phyloP scores from a whole-genome alignment of 768 basidiomycete genomes.

The Phaffia tasmanica region DNA sequence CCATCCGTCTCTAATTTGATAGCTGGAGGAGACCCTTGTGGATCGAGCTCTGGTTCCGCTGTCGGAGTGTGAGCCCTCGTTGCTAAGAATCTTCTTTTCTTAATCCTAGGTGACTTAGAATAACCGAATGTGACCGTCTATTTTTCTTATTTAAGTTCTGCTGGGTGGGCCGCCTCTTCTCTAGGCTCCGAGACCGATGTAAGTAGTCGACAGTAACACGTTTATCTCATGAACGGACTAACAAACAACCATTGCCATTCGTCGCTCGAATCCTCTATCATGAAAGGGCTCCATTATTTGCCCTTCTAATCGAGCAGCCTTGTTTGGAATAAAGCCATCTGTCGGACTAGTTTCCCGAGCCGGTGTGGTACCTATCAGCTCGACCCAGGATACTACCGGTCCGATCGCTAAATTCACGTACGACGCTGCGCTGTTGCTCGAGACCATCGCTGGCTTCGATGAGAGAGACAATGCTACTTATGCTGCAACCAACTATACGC shows the following conservation, averaged over 20 bases:
- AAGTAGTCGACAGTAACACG: constrained; percentile 22
- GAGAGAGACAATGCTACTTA: constrained; percentile 21
- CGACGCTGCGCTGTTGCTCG: constrained; percentile 26
- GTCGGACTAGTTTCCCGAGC: constrained; percentile 26
- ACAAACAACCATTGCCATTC: not conserved
- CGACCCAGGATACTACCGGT: constrained; percentile 19
- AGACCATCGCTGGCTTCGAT: constrained; percentile 28
- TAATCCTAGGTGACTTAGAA: not conserved
- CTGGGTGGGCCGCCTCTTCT: constrained; percentile 30
- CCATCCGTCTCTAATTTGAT: no score
- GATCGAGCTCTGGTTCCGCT: constrained; percentile 31
- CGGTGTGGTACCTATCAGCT: constrained; percentile 30
- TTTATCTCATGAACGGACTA: constrained; percentile 8
- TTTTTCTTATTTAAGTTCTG: constrained; percentile 6
- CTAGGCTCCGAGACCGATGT: constrained; percentile 30
- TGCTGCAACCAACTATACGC: constrained; percentile 8
- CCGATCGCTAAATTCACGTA: constrained; percentile 17
- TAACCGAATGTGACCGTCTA: not conserved
- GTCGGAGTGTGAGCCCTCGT: constrained; percentile 26
- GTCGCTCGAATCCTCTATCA: not conserved
- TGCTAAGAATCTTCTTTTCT: not conserved
- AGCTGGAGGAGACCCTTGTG: constrained; percentile 31
- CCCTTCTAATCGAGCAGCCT: constrained; percentile 30
- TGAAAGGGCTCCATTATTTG: constrained; percentile 12
- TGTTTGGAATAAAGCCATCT: constrained; percentile 30